phyloP scores from a whole-genome alignment of 1,284 basidiomycete genomes.

The Rhodotorula sp. region DNA sequence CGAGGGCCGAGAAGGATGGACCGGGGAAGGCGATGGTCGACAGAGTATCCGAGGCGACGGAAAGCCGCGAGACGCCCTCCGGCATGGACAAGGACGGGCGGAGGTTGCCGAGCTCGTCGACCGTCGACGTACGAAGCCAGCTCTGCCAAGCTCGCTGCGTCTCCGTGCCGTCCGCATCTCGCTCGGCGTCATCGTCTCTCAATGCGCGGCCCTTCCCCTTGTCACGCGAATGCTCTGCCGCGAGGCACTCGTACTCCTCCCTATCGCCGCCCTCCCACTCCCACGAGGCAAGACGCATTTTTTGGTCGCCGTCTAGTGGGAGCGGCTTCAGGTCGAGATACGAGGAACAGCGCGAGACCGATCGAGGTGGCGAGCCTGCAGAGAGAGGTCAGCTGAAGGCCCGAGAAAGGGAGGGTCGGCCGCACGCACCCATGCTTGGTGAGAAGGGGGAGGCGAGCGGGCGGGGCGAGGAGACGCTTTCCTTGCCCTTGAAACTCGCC shows the following conservation, averaged over 20 bases:
- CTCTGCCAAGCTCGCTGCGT: background rate
- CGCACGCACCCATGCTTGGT: background rate
- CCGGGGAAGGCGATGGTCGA: constrained; percentile 7
- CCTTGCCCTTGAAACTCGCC: background rate
- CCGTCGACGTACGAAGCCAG: background rate
- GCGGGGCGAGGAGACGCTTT: background rate
- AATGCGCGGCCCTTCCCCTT: background rate
- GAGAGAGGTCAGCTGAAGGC: background rate
- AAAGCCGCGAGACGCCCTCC: background rate
- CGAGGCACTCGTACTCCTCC: too few relatives aligned
- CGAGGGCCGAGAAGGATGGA: background rate
- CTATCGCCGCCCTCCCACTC: background rate
- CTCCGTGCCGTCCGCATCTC: too few relatives aligned
- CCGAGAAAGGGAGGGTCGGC: background rate
- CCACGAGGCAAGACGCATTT: background rate
- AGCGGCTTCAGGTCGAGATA: constrained; percentile 2
- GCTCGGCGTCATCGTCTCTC: background rate
- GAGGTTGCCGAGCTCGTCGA: background rate
- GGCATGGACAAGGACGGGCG: background rate
- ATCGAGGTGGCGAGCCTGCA: background rate
- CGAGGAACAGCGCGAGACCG: background rate
- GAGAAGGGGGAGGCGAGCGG: background rate
- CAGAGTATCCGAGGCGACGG: background rate
- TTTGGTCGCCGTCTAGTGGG: constrained; percentile 3
- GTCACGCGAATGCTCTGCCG: background rate